These are phyloP conservation scores for Fusarium cyanostomum DNA, from an alignment of 2,329 filamentous ascomycete species.

Conservation along the genomic window DNA sequence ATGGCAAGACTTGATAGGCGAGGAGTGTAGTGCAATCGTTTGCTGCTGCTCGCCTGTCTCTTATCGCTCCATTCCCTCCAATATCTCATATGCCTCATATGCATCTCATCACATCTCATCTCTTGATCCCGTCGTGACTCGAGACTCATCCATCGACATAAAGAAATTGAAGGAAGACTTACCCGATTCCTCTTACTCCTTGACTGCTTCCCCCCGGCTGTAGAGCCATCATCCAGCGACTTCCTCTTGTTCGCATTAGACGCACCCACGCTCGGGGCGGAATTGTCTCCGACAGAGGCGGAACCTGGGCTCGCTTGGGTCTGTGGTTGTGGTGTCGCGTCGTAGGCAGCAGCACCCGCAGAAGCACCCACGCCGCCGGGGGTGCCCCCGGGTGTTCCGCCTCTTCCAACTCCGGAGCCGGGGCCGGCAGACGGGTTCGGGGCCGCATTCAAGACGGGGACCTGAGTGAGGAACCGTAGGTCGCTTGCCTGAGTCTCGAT, in stretches of 20 bases:
- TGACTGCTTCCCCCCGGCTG: constrained; percentile 57
- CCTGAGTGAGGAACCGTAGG: constrained; percentile 60
- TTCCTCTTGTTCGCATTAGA: constrained; percentile 49
- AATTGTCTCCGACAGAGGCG: constrained; percentile 60
- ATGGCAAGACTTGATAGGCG: constrained; percentile 13
- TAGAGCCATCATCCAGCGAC: constrained; percentile 53
- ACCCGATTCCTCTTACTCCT: constrained; percentile 69
- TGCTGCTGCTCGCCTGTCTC: constrained; percentile 1
- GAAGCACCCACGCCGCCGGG: constrained; percentile 37
- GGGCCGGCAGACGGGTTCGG: constrained; percentile 36
- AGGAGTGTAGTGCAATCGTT: constrained; percentile 11
- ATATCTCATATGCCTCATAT: neutral
- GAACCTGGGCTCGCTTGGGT: constrained; percentile 51
- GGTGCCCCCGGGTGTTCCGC: constrained; percentile 30
- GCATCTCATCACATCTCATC: constrained; percentile 21
- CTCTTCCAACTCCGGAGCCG: constrained; percentile 28
- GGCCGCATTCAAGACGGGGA: constrained; percentile 43
- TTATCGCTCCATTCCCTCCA: neutral
- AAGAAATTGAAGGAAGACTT: constrained; percentile 43
- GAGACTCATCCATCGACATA: neutral
- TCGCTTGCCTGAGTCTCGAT: constrained; percentile 64
- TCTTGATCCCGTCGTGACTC: neutral
- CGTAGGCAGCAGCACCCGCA: constrained; percentile 47
- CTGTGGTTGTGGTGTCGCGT: constrained; percentile 45
- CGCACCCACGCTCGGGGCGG: constrained; percentile 49